Evolutionary conservation across 2,329 filamentous ascomycete species (phyloP).

Genomic region (Colletotrichum camelliae): DNA sequence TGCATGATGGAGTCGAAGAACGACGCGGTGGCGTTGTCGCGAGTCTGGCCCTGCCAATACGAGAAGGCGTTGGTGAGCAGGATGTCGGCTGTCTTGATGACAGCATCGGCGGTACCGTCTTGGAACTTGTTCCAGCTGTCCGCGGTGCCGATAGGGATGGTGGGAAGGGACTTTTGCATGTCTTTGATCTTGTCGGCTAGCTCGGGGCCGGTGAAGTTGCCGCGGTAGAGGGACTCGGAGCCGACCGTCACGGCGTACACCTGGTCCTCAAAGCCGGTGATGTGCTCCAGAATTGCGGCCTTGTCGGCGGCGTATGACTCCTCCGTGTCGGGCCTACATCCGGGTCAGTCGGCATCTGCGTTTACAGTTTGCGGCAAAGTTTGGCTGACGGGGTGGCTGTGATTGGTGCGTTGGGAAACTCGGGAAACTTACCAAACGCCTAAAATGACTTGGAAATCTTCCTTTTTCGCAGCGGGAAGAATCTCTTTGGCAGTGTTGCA

Average conservation of each 20-base stretch:
- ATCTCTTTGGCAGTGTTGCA: slow-evolving; percentile 69
- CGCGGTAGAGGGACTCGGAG: slow-evolving; percentile 73
- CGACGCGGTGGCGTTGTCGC: slow-evolving; percentile 58
- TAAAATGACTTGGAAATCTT: slow-evolving; percentile 71
- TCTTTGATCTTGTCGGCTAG: slow-evolving; percentile 67
- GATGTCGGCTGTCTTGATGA: slow-evolving; percentile 66
- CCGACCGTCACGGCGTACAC: slow-evolving; percentile 75
- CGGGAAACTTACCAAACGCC: slow-evolving; percentile 66
- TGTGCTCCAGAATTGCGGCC: slow-evolving; percentile 48
- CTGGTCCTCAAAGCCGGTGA: slow-evolving; percentile 56
- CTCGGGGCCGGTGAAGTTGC: slow-evolving; percentile 66
- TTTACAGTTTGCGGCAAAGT: neutral
- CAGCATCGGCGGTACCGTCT: slow-evolving; percentile 70
- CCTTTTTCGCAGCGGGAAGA: slow-evolving; percentile 68
- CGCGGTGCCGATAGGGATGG: slow-evolving; percentile 67
- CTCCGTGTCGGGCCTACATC: slow-evolving; percentile 63
- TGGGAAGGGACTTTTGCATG: slow-evolving; percentile 60
- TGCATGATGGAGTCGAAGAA: slow-evolving; percentile 73
- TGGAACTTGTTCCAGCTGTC: slow-evolving; percentile 77
- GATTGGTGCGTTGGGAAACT: neutral
- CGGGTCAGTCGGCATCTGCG: neutral
- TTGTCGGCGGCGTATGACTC: slow-evolving; percentile 67
- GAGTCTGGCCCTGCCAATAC: slow-evolving; percentile 72
- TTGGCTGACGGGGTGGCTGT: neutral
- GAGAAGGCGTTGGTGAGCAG: slow-evolving; percentile 71